Percentiles rank a stretch among this genome's conserved stretches.
Conservation (phyloP, 176 grass and related monocot genomes). For the Ensete glaucum region DNA sequence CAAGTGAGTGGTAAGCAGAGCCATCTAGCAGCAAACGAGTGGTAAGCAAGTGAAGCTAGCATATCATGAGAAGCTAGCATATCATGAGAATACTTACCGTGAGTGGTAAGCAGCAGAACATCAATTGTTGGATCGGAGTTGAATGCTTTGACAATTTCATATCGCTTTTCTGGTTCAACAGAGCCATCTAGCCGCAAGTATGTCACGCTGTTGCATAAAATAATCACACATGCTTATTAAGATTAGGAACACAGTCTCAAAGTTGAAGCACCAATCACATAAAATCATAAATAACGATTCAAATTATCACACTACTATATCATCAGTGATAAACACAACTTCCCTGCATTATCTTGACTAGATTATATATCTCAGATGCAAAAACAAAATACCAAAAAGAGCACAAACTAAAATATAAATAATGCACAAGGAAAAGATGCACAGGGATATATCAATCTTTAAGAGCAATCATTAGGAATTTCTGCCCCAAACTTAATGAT, state of each 20-base stretch:
- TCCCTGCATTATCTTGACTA: not conserved
- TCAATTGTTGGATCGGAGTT: constrained; percentile 99
- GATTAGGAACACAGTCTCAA: not conserved
- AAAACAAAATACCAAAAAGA: too few relatives aligned
- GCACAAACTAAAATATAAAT: too few relatives aligned
- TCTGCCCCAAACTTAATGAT: too few relatives aligned
- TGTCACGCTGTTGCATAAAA: constrained; percentile 45
- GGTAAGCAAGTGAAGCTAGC: not conserved
- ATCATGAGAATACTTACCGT: constrained; percentile 41
- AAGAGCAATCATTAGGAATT: too few relatives aligned
- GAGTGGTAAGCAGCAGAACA: constrained; percentile 79
- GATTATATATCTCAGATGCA: too few relatives aligned
- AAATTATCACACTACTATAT: not conserved
- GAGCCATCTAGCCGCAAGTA: constrained; percentile 94
- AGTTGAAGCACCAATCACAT: too few relatives aligned
- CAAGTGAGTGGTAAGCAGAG: too few relatives aligned
- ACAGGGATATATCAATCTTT: too few relatives aligned
- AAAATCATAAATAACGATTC: too few relatives aligned
- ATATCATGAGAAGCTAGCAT: not conserved
- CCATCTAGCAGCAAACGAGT: too few relatives aligned
- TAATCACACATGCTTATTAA: not conserved
- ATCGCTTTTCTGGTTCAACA: constrained; percentile 86
- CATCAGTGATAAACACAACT: not conserved
- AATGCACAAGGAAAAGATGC: too few relatives aligned
- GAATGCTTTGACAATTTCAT: constrained; percentile 96